These are phyloP conservation scores for Aphanoascus verrucosus DNA, from an alignment of 2,329 filamentous ascomycete species.

Conservation along the genomic window DNA sequence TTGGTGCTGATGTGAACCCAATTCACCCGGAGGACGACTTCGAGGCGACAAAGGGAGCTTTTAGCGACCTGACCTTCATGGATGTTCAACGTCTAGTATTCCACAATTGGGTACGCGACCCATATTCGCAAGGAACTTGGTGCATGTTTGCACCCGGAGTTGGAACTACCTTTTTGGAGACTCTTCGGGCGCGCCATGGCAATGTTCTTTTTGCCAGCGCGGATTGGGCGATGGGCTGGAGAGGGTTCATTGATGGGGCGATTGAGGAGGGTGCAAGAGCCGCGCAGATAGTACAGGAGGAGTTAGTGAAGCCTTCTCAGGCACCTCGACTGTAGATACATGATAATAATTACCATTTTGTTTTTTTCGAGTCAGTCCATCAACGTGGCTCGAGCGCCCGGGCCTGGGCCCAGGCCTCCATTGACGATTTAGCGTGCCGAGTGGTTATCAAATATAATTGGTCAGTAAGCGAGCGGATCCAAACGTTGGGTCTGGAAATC, in stretches of 20 bases:
- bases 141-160: slow-evolving; percentile 6
- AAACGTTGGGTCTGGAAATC: no score
- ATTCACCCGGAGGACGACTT: slow-evolving; percentile 3
- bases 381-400: no score
- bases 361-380: no score
- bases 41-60: slow-evolving; percentile 1
- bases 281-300: background rate
- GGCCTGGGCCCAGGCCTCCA: no score
- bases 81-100: slow-evolving; percentile 5
- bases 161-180: background rate
- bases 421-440: no score
- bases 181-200: slow-evolving; percentile 1
- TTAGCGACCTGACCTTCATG: background rate
- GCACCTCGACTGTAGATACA: background rate
- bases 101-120: slow-evolving; percentile 3
- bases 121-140: slow-evolving; percentile 2
- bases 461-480: no score
- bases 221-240: slow-evolving; percentile 2
- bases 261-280: slow-evolving; percentile 5
- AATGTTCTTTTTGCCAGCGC: slow-evolving; percentile 4
- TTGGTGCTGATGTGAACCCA: slow-evolving; percentile 3
- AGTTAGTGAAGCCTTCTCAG: background rate
- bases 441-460: no score
- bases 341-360: background rate
- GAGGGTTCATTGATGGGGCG: slow-evolving; percentile 7